A percentile compares a stretch with the other conserved stretches of the same genome.
Evolutionary conservation across 2,329 filamentous ascomycete genomes (phyloP).

Genomic region (Ceratocystis cacaofunesta): DNA sequence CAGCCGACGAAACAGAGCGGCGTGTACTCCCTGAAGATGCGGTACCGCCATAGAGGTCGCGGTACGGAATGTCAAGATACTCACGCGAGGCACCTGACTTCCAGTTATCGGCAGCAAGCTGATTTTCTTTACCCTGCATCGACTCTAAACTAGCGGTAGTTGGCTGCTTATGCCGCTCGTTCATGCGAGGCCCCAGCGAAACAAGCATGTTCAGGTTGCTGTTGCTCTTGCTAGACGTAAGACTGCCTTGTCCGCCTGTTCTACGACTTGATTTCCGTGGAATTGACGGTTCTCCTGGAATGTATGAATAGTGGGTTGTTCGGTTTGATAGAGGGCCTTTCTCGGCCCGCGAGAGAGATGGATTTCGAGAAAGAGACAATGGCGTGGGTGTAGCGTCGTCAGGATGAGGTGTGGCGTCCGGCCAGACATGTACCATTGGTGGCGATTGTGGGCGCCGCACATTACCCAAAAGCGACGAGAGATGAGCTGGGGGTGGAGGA

Average conservation of each 20-base stretch:
- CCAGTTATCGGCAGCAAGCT: slow-evolving; percentile 5
- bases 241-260: not conserved
- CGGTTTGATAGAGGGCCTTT: not conserved
- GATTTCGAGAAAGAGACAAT: slow-evolving; percentile 9
- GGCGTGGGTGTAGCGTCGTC: slow-evolving; percentile 7
- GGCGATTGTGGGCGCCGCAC: slow-evolving; percentile 2
- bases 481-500: not conserved
- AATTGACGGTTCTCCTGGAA: slow-evolving; percentile 6
- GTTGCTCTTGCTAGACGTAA: slow-evolving; percentile 1
- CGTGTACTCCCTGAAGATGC: not conserved
- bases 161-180: slow-evolving; percentile 5
- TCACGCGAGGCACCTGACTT: slow-evolving; percentile 13
- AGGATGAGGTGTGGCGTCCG: slow-evolving; percentile 6
- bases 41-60: slow-evolving; percentile 12
- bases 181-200: slow-evolving; percentile 2
- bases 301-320: slow-evolving; percentile 2
- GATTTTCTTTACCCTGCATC: slow-evolving; percentile 15
- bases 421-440: slow-evolving; percentile 5
- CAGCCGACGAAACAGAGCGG: not conserved
- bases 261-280: slow-evolving; percentile 8
- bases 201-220: slow-evolving; percentile 7
- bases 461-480: slow-evolving; percentile 6
- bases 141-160: slow-evolving; percentile 1
- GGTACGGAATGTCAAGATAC: slow-evolving; percentile 13
- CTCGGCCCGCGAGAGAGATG: slow-evolving; percentile 10